These are phyloP conservation scores for Suillus lakei DNA, from an alignment of 768 basidiomycete species.

Conservation along the genomic window DNA sequence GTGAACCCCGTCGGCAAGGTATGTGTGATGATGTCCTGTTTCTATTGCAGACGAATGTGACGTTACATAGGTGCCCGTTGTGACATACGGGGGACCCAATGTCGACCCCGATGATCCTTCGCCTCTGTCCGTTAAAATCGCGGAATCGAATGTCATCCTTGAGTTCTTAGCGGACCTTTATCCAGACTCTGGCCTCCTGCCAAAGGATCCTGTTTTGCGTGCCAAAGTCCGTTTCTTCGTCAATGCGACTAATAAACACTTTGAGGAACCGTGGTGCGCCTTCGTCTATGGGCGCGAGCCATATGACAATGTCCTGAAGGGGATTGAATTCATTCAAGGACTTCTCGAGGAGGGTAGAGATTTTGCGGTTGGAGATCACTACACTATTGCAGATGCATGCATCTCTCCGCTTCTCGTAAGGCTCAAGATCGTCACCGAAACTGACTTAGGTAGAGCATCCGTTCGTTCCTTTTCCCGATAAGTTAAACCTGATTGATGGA, in stretches of 20 bases:
- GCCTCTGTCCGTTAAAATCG: conserved; percentile 55
- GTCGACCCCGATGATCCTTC: conserved; percentile 59
- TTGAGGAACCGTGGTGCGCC: conserved; percentile 13
- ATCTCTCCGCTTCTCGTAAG: conserved; percentile 60
- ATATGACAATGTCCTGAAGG: conserved; percentile 42
- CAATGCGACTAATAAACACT: conserved; percentile 48
- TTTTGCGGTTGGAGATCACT: conserved; percentile 43
- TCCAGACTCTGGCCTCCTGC: conserved; percentile 49
- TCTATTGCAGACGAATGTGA: background rate
- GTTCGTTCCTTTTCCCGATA: background rate
- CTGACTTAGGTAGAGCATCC: conserved; percentile 38
- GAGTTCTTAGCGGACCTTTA: conserved; percentile 66
- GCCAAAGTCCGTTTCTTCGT: conserved; percentile 65
- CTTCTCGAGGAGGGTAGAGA: conserved; percentile 53
- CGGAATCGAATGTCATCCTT: conserved; percentile 64
- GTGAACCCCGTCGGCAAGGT: conserved; percentile 70
- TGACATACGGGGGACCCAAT: conserved; percentile 61
- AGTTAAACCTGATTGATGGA: conserved; percentile 29
- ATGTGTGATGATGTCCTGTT: background rate
- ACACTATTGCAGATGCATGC: conserved; percentile 63
- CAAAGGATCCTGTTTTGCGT: conserved; percentile 54
- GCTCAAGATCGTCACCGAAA: conserved; percentile 43
- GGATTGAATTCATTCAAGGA: conserved; percentile 50
- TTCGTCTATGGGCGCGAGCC: conserved; percentile 42
- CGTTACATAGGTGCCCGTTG: conserved; percentile 51